Evolutionary conservation across 208 protist genomes (phyloP).

Genomic region (Porcisia hertigi): DNA sequence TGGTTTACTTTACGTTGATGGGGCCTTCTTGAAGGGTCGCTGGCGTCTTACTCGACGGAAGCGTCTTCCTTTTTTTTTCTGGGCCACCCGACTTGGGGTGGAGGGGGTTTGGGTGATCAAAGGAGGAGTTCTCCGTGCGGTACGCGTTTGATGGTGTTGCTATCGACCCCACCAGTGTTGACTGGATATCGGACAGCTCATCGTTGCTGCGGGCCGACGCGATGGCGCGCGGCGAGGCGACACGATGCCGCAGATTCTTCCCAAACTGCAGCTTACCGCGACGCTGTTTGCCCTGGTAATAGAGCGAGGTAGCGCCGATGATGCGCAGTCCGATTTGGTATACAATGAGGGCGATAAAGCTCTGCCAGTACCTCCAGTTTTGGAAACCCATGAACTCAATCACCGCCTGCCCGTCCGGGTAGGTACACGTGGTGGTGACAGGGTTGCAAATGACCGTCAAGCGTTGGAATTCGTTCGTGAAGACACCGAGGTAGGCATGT

Average conservation of each 20-base stretch:
- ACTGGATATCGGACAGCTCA: conserved; percentile 41
- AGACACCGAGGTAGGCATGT: conserved; percentile 73
- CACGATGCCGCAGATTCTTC: conserved; percentile 62
- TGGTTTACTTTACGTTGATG: conserved; percentile 1
- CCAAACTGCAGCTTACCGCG: conserved; percentile 62
- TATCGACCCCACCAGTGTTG: conserved; percentile 59
- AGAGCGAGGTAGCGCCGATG: conserved; percentile 63
- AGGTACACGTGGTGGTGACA: conserved; percentile 50
- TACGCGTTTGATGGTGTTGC: conserved; percentile 61
- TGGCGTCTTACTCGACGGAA: conserved; percentile 22
- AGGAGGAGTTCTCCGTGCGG: neutral
- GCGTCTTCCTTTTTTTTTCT: conserved; percentile 19
- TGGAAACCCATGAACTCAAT: conserved; percentile 64
- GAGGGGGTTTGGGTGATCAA: conserved; percentile 7
- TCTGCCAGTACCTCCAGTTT: conserved; percentile 67
- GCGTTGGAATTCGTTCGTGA: conserved; percentile 81
- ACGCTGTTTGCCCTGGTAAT: conserved; percentile 52
- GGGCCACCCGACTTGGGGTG: conserved; percentile 11
- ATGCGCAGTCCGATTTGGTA: conserved; percentile 60
- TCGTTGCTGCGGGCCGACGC: conserved; percentile 63
- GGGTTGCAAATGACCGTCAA: conserved; percentile 65
- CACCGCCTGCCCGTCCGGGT: conserved; percentile 54
- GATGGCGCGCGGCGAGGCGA: conserved; percentile 59
- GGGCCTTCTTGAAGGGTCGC: conserved; percentile 25
- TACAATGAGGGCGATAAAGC: conserved; percentile 64